Evolutionary conservation across 257 asterid species (phyloP).

Genomic region (Datura wrightii): DNA sequence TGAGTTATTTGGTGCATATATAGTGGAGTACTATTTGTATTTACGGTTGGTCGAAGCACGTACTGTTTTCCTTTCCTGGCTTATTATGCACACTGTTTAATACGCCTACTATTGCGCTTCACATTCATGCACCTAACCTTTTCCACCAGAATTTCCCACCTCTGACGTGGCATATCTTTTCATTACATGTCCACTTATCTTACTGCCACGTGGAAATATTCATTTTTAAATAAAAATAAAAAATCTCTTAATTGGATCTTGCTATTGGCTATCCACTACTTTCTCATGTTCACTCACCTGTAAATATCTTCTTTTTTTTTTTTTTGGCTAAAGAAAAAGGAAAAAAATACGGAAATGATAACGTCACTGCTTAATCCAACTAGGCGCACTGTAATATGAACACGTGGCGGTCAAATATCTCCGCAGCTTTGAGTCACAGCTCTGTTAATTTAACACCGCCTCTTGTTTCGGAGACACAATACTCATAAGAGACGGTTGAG

Average conservation of each 20-base stretch:
- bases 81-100: background rate
- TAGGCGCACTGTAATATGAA: background rate
- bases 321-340: background rate
- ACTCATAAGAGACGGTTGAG: background rate
- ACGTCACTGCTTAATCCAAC: constrained; percentile 30
- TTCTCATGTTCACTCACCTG: constrained; percentile 27
- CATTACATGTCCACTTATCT: constrained; percentile 33
- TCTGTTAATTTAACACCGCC: constrained; percentile 41
- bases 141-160: background rate
- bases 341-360: constrained; percentile 35
- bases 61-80: background rate
- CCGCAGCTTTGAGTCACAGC: constrained; percentile 23
- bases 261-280: constrained; percentile 48
- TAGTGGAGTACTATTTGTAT: background rate
- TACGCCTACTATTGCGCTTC: background rate
- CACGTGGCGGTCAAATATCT: constrained; percentile 35
- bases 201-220: constrained; percentile 40
- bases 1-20: background rate
- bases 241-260: constrained; percentile 26
- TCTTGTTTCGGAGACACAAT: background rate
- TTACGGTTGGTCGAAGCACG: background rate
- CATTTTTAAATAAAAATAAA: background rate
- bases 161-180: constrained; percentile 29
- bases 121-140: constrained; percentile 5
- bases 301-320: constrained; percentile 45